Evolutionary conservation across 225 moss, liverwort and hornwort species (phyloP), one percentile per base, ranked within the genome.

Genomic region (Marchantia paleacea): DNA sequence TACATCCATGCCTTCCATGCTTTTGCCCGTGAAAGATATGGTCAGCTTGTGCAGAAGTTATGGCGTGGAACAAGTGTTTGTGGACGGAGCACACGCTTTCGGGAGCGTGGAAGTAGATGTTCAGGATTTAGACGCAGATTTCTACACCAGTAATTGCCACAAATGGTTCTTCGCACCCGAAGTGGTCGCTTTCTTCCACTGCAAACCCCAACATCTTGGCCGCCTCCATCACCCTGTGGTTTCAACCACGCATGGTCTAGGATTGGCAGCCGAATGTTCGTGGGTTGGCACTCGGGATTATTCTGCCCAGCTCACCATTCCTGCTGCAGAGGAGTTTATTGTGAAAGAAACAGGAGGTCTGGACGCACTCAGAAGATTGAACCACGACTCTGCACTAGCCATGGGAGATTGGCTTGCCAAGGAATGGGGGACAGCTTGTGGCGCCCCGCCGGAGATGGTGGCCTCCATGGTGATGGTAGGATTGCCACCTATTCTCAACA

Each of bases 391-490:
- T n/a, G 97, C 87, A 53, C 82, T 94, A 12, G 93, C 89, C 78
- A 90, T 93, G 92, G 94, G 86, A 48, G 84, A 88, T 69, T 93
- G 91, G 90, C 91, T 97, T 29, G 94, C 88, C 6, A 83, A 79
- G 20, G 86, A 90, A 3, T 94, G 93, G 97, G 87, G 84, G 72
- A 97, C 97, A 12, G 78, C 79, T 53, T 80, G 93, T 15, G 97
- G 94, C 53, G 85, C 93, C 10, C 97, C 97, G 31, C 87, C 88
- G 1, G 87, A 91, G 53, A 86, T 94, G 79, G 90, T 88, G 63
- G 87, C 93, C 19, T 86, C 94, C 12, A 97, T 97, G 97, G 84
- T 87, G 48, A 97, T 97, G 97, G 97, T 94, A 49, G 97, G 93
- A 70, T 75, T 94, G 69, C 97, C 97, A 77, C 90, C 93, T 48